Evolutionary conservation across 805 yeast genomes (phyloP).

Genomic region (Ogataea salicorniae): DNA sequence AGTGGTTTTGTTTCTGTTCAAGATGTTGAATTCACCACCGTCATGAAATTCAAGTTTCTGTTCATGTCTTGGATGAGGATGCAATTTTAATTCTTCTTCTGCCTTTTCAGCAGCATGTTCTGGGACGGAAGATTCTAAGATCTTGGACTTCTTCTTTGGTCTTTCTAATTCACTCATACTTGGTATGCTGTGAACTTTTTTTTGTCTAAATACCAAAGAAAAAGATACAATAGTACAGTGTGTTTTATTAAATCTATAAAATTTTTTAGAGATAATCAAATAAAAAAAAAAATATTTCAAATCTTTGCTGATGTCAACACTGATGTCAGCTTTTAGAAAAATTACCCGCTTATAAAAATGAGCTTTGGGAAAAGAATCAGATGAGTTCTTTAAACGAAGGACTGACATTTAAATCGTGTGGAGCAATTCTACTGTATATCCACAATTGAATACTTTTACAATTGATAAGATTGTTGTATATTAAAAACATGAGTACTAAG

Average conservation of each 20-base stretch:
- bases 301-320: background rate
- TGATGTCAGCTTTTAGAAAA: background rate
- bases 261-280: background rate
- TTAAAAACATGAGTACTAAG: constrained; percentile 21
- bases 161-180: constrained; percentile 32
- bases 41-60: constrained; percentile 49
- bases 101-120: constrained; percentile 66
- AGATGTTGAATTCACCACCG: constrained; percentile 55
- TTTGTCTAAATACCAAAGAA: background rate
- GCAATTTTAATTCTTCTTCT: constrained; percentile 45
- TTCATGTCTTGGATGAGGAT: constrained; percentile 39
- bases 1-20: constrained; percentile 60
- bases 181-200: background rate
- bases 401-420: too few relatives aligned
- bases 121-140: constrained; percentile 47
- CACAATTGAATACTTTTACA: too few relatives aligned
- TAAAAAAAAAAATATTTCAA: too few relatives aligned
- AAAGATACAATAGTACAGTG: background rate
- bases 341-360: background rate
- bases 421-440: too few relatives aligned
- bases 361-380: too few relatives aligned
- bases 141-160: constrained; percentile 45
- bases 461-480: background rate
- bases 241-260: background rate
- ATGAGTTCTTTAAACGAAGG: too few relatives aligned